A percentile compares a stretch with the other conserved stretches of the same genome.
Conservation (phyloP, 768 basidiomycete genomes). For the Ramaria rubella region DNA sequence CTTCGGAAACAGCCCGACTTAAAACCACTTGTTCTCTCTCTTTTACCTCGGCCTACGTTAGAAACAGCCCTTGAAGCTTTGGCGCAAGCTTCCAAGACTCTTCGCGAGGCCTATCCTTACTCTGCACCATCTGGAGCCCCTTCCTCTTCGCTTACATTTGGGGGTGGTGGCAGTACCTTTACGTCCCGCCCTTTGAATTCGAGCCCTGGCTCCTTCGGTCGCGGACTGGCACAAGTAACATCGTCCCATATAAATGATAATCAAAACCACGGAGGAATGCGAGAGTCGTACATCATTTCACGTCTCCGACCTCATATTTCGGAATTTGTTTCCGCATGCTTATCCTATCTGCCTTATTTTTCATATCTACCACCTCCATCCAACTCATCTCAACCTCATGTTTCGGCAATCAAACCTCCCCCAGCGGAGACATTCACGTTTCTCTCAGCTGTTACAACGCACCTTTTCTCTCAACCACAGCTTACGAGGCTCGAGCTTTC, state of each 20-base stretch:
- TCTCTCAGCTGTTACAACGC: constrained; percentile 60
- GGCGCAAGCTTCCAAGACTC: constrained; percentile 58
- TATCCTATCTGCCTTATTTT: constrained; percentile 83
- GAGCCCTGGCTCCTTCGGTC: constrained; percentile 25
- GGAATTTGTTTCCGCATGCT: constrained; percentile 70
- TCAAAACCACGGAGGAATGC: constrained; percentile 49
- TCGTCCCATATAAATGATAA: constrained; percentile 20
- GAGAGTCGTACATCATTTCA: constrained; percentile 71
- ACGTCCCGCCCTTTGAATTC: constrained; percentile 19
- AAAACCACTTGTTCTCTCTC: constrained; percentile 61
- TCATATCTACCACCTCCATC: constrained; percentile 42
- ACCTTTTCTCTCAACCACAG: constrained; percentile 60
- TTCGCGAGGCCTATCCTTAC: constrained; percentile 80
- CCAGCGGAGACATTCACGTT: constrained; percentile 71
- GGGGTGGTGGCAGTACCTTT: constrained; percentile 13
- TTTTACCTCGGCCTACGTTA: constrained; percentile 81
- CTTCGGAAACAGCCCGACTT: constrained; percentile 62
- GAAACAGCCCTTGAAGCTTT: constrained; percentile 67
- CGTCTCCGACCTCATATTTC: constrained; percentile 67
- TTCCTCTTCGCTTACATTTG: constrained; percentile 30
- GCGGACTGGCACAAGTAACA: constrained; percentile 1
- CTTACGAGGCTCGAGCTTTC: constrained; percentile 54
- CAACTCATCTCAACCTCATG: constrained; percentile 33
- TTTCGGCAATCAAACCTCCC: constrained; percentile 45
- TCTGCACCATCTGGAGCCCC: constrained; percentile 39